phyloP scores from a whole-genome alignment of 1,284 basidiomycete species.

The Cryptococcus maquisensis region DNA sequence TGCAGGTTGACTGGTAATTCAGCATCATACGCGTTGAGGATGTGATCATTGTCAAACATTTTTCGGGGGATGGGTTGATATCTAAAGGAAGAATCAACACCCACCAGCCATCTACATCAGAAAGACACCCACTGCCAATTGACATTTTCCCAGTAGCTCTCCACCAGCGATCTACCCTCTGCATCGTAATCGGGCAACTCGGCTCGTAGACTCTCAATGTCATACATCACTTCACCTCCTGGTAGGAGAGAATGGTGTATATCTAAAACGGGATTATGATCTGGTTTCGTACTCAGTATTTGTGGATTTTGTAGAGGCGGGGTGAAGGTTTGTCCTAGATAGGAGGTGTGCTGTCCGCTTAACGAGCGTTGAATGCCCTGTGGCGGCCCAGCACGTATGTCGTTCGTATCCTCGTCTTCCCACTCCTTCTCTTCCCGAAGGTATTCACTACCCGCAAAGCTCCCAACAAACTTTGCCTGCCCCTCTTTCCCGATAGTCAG shows the following conservation, averaged over 20 bases:
- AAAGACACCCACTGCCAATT: conserved; percentile 43
- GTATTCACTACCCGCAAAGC: conserved; percentile 41
- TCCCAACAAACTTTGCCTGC: conserved; percentile 42
- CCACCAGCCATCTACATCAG: not conserved
- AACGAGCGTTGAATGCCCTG: not conserved
- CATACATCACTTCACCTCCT: conserved; percentile 9
- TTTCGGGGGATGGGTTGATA: conserved; percentile 38
- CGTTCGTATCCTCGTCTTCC: conserved; percentile 1
- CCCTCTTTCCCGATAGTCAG: conserved; percentile 42
- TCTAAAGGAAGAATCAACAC: conserved; percentile 10
- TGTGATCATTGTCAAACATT: conserved; percentile 44
- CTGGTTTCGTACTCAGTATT: not conserved
- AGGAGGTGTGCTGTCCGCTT: not conserved
- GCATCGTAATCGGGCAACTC: conserved; percentile 41
- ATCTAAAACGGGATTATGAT: conserved; percentile 9
- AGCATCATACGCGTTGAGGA: conserved; percentile 40
- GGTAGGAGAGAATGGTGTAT: conserved; percentile 12
- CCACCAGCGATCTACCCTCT: conserved; percentile 32
- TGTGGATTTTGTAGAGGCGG: conserved; percentile 14
- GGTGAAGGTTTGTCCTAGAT: conserved; percentile 5
- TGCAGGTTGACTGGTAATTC: conserved; percentile 33
- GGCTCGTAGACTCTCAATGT: conserved; percentile 26
- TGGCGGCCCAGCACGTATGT: not conserved
- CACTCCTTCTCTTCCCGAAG: conserved; percentile 24
- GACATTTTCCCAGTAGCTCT: conserved; percentile 47